Base-by-base conservation (phyloP, 192 early-diverging fungal species). In the Spizellomyces sp. region DNA sequence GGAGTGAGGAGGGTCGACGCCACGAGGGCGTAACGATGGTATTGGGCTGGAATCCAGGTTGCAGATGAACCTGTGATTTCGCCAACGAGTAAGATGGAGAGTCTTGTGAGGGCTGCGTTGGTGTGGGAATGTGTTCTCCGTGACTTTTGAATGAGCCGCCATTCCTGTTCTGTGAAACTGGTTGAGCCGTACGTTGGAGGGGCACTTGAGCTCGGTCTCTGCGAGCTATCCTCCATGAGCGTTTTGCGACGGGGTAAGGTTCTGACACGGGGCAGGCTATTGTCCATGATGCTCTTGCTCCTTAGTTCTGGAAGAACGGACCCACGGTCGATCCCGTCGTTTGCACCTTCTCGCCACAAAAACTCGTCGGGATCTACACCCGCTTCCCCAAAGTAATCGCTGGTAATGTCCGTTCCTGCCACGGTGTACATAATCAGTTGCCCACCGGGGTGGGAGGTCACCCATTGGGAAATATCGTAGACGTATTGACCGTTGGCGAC, bases 361-460 rank as follows among this genome's bases (percentile, higher is more conserved):
- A 45, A 55, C 5, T 41, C n/a, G 59, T 70, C 45, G 10, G 27
- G 14, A 15, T 42, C 4, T 77, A 76, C 77, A 78, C 63, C 59
- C 41, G 76, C 60, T 14, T 79, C 62, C 41, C 65, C 59, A 9
- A 61, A 61, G 42, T 36, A 79, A 58, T 81, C 79, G 64, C 68
- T 73, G 14, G 78, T 77, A 52, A 81, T 81, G 56, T 81, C 79
- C 41, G 79, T 81, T 5, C 79, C 79, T 45, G 54, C 60, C 4
- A 81, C 79, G 14, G 64, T 6, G 22, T 81, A 62, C 22, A 81
- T 62, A 41, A 81, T 76, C 7, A 79, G 46, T 58, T 77, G 76
- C 46, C 79, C 79, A 55, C 79, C 79, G 45, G 79, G 79, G 63
- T 81, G 79, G 0, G 77, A 80, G 44, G 41, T 10, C 46, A 81